A percentile compares a stretch with the other conserved stretches of the same genome.
Evolutionary conservation across 1,284 basidiomycete genomes (phyloP).

Genomic region (Trichosporon ovoides): DNA sequence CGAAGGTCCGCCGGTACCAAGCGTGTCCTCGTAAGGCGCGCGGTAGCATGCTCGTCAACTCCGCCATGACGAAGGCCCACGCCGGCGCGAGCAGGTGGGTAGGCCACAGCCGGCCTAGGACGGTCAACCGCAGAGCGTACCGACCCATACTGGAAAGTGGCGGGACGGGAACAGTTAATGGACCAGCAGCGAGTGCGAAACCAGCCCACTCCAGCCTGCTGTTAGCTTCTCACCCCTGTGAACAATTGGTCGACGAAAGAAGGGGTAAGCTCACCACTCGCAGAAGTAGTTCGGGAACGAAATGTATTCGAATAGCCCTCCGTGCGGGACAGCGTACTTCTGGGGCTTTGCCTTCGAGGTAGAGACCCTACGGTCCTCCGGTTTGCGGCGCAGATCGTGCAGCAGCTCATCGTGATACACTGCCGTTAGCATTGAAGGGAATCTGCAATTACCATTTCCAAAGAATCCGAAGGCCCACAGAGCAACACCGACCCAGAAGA

Average conservation of each 20-base stretch:
- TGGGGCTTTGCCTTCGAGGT: conserved; percentile 25
- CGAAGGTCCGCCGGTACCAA: conserved; percentile 72
- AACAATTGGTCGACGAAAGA: too few relatives aligned
- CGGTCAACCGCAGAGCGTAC: background rate
- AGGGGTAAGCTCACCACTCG: conserved; percentile 69
- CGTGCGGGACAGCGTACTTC: conserved; percentile 73
- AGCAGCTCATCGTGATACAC: conserved; percentile 83
- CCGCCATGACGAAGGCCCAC: conserved; percentile 68
- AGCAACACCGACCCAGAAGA: conserved; percentile 60
- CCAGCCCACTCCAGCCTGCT: conserved; percentile 72
- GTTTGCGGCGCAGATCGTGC: conserved; percentile 59
- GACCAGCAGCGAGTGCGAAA: conserved; percentile 60
- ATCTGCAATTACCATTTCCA: conserved; percentile 56
- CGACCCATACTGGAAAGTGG: background rate
- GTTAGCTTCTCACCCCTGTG: too few relatives aligned
- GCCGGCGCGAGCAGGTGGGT: conserved; percentile 56
- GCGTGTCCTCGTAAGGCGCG: conserved; percentile 70
- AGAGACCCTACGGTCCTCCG: conserved; percentile 23
- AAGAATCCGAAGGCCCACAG: conserved; percentile 67
- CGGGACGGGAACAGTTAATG: conserved; percentile 20
- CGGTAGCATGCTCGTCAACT: conserved; percentile 69
- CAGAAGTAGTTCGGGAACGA: conserved; percentile 89
- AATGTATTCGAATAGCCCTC: conserved; percentile 68
- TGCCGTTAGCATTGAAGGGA: conserved; percentile 13
- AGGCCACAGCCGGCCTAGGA: conserved; percentile 22